A percentile compares a stretch with the other conserved stretches of the same genome.
phyloP scores from a whole-genome alignment of 768 basidiomycete genomes.

The Hydnomerulius pinastri region DNA sequence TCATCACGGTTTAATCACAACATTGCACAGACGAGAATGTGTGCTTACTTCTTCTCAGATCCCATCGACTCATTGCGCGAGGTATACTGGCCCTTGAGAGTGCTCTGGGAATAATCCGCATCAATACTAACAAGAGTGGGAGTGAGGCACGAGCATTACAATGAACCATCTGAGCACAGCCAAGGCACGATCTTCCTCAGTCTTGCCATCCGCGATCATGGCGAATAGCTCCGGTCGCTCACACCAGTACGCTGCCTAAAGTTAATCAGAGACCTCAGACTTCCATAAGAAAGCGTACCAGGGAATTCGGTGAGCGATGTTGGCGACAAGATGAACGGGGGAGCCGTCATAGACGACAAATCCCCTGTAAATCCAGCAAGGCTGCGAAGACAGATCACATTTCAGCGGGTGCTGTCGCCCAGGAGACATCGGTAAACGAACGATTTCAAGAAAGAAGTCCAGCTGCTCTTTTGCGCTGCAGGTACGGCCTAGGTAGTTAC shows the following conservation, averaged over 20 bases:
- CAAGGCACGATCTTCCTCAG: conserved; percentile 71
- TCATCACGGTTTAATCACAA: conserved; percentile 14
- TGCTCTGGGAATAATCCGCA: conserved; percentile 52
- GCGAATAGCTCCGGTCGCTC: conserved; percentile 91
- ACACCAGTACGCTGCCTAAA: conserved; percentile 85
- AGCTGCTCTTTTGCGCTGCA: conserved; percentile 79
- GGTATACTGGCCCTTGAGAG: conserved; percentile 94
- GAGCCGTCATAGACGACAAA: conserved; percentile 80
- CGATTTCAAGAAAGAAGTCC: conserved; percentile 92
- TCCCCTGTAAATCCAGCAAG: conserved; percentile 89
- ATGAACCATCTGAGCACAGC: conserved; percentile 97
- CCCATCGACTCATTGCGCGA: conserved; percentile 95
- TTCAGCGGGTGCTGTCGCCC: conserved; percentile 4
- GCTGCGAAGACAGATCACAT: conserved; percentile 36
- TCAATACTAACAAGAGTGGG: conserved; percentile 3
- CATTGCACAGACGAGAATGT: background rate
- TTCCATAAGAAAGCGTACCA: conserved; percentile 45
- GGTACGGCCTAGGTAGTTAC: conserved; percentile 63
- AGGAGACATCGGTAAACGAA: conserved; percentile 38
- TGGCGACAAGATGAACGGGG: conserved; percentile 91
- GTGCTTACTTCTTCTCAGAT: conserved; percentile 90
- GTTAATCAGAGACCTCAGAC: conserved; percentile 4
- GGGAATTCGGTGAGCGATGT: conserved; percentile 92
- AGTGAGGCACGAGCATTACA: conserved; percentile 36
- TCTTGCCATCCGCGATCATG: conserved; percentile 75